Base-by-base conservation (phyloP, 331 rosid species). In the Quercus lobata region DNA sequence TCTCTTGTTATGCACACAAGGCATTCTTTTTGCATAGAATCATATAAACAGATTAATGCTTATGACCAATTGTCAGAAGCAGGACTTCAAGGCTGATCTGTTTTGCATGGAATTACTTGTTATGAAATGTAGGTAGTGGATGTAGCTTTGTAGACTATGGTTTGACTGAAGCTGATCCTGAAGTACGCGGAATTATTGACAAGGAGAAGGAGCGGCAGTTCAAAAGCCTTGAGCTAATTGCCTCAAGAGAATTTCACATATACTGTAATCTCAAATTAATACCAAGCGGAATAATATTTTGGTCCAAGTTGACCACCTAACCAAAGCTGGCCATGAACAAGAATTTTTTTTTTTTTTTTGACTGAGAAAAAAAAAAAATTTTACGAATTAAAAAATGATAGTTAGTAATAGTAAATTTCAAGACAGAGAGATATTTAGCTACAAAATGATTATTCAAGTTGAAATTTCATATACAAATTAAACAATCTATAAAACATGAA, bases 161-260 rank as follows among this genome's bases (percentile, higher is more conserved):
- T 35, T 82, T 96, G 86, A 81, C 85, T 74, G 98, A 93, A 84
- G 94, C 89, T 22, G 99, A 96, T 90, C 93, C 97, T 60, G 97
- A 89, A 79, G 98, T 96, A 49, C 76, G 53, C 78, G 73, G 74
- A 46, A 95, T 95, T 78, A 85, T 95, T 27, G 57, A 73, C 58
- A 87, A 88, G 86, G 99, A 95, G 76, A 95, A 95, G 86, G 84
- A 87, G 18, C 80, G 97, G 9, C 99, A 95, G 74, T 91, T 89
- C 80, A 95, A 77, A 79, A 95, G 98, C 82, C 94, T 95, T 27
- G 99, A 91, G 84, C 99, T 95, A 78, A 93, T 91, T 90, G 98
- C 99, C 77, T 95, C 97, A 0, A 34, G n/a, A 95, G 84, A 95
- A 95, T 84, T 95, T 93, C 78, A 93, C 97, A 8, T 93, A 91